phyloP scores from a whole-genome alignment of 2,329 filamentous ascomycete species.

The Didymella pomorum region DNA sequence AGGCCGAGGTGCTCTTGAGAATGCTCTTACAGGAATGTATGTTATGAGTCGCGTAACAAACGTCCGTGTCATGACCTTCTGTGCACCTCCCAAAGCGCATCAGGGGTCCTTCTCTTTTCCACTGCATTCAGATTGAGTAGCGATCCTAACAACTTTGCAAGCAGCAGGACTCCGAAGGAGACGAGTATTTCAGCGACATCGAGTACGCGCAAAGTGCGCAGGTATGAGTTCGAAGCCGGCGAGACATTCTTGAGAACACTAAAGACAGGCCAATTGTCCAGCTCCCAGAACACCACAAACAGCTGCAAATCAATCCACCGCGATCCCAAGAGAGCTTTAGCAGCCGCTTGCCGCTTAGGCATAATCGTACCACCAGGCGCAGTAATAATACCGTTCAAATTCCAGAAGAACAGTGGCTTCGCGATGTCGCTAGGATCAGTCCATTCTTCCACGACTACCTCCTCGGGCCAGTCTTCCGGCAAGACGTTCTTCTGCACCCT shows the following conservation, averaged over 20 bases:
- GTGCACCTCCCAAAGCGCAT: slow-evolving; percentile 21
- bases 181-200: slow-evolving; percentile 7
- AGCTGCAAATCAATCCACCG: slow-evolving; percentile 36
- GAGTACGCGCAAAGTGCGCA: neutral
- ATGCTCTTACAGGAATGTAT: no score
- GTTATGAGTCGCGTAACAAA: neutral
- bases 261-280: slow-evolving; percentile 48
- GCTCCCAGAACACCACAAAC: slow-evolving; percentile 37
- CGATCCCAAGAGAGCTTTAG: slow-evolving; percentile 12
- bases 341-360: neutral
- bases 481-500: neutral
- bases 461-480: slow-evolving; percentile 30
- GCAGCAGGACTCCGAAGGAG: slow-evolving; percentile 11
- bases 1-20: no score
- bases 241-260: slow-evolving; percentile 2
- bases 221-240: neutral
- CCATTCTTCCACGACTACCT: slow-evolving; percentile 58
- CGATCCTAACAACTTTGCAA: slow-evolving; percentile 2
- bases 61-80: neutral
- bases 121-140: slow-evolving; percentile 17
- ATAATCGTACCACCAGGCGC: neutral
- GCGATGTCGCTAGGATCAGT: slow-evolving; percentile 57
- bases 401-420: slow-evolving; percentile 61
- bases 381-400: slow-evolving; percentile 54
- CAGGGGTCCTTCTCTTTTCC: slow-evolving; percentile 18